These are phyloP conservation scores for Anthoceros angustus DNA, from an alignment of 225 moss, liverwort and hornwort genomes.

Conservation along the genomic window DNA sequence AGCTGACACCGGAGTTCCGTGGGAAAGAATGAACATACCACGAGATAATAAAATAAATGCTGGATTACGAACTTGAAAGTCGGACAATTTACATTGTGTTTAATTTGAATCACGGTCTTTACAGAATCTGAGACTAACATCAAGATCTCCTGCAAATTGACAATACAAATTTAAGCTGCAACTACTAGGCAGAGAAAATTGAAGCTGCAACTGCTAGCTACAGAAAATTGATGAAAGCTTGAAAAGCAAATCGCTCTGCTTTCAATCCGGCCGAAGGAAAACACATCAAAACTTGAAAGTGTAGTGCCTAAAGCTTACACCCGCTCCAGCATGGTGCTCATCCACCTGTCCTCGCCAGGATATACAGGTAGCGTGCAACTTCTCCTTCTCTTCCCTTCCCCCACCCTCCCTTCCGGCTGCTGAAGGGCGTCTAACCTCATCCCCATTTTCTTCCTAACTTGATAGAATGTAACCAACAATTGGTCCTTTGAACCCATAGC, in stretches of 20 bases:
- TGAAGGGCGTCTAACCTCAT: conserved; percentile 3
- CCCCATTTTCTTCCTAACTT: conserved; percentile 2
- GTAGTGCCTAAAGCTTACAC: background rate
- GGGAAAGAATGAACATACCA: background rate
- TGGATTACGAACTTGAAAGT: background rate
- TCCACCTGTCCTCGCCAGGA: background rate
- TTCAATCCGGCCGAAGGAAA: background rate
- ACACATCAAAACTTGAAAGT: background rate
- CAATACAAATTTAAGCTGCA: background rate
- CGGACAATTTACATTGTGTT: conserved; percentile 1
- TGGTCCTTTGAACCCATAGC: background rate
- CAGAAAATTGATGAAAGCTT: conserved; percentile 3
- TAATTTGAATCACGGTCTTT: background rate
- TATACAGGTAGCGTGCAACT: background rate
- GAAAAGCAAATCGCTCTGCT: background rate
- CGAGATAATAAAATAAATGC: background rate
- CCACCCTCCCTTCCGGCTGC: background rate
- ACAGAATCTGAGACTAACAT: background rate
- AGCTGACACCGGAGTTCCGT: background rate
- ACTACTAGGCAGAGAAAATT: background rate
- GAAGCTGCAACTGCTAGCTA: background rate
- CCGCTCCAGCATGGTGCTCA: background rate
- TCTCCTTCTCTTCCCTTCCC: background rate
- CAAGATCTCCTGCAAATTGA: background rate
- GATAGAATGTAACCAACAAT: background rate